Evolutionary conservation across 2,329 filamentous ascomycete genomes (phyloP).

Genomic region (Cryphonectria parasitica): DNA sequence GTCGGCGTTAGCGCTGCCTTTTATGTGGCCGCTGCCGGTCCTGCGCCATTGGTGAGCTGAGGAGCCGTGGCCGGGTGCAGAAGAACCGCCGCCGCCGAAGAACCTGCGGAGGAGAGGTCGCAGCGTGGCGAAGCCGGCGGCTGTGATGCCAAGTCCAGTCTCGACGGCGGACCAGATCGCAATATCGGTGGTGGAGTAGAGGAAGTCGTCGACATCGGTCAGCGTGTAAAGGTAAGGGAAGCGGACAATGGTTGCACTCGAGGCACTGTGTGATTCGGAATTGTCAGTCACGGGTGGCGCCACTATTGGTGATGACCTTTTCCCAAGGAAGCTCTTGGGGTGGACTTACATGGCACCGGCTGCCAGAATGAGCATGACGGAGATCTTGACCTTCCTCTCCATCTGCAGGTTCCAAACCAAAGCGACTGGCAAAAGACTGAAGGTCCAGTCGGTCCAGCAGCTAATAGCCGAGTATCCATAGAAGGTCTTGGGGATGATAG

Average conservation of each 20-base stretch:
- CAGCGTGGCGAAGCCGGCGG: slow-evolving; percentile 16
- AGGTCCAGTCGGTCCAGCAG: slow-evolving; percentile 19
- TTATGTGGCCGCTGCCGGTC: background rate
- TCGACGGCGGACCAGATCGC: slow-evolving; percentile 21
- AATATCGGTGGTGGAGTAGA: slow-evolving; percentile 18
- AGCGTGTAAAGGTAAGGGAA: slow-evolving; percentile 11
- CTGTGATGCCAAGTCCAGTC: slow-evolving; percentile 18
- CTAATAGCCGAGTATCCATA: slow-evolving; percentile 13
- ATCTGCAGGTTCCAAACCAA: slow-evolving; percentile 21
- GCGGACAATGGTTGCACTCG: slow-evolving; percentile 9
- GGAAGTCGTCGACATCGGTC: slow-evolving; percentile 12
- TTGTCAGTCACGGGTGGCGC: background rate
- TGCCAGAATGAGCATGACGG: slow-evolving; percentile 6
- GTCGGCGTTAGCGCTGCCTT: background rate
- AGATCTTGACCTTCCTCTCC: background rate
- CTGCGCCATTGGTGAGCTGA: slow-evolving; percentile 4
- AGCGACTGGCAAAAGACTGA: slow-evolving; percentile 12
- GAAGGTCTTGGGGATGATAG: background rate
- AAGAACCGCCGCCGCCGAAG: background rate
- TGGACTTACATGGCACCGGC: slow-evolving; percentile 8
- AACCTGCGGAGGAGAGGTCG: slow-evolving; percentile 12
- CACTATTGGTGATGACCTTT: background rate
- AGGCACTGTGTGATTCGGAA: background rate
- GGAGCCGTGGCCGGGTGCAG: background rate
- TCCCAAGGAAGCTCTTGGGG: background rate